Evolutionary conservation across 352 stramenopile species (phyloP), one percentile per base, ranked within the genome.

Genomic region (Phytophthora citricola): DNA sequence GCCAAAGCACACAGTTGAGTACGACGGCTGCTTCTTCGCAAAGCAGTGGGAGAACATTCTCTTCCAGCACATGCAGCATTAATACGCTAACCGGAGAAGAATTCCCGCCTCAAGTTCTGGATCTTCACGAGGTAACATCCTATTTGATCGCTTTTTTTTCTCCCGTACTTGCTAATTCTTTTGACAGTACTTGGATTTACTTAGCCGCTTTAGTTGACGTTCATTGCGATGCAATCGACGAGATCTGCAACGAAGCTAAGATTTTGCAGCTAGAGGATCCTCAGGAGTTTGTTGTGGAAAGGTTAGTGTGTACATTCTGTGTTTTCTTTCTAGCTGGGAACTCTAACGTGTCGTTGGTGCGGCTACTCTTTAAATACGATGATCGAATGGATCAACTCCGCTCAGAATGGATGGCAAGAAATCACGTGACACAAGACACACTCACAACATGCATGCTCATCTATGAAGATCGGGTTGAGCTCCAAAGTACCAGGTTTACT

Each of bases 361-460:
- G 17, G 17, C 4, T 5, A 29, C n/a, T 36, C 4, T 38, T 34
- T 22, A 66, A 49, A 66, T 67, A 67, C 26, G 34, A 67, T 7
- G 34, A 56, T 12, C 59, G 43, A 10, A 46, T 61, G 49, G 24
- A 34, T 36, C 50, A 55, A 26, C 29, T 67, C 40, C 59, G 51
- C 1, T 49, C 51, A 8, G 43, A 44, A n/a, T 67, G 59, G 59
- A 22, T 67, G n/a, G 32, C 34, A 11, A 61, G 27, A 24, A 54
- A 61, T 32, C 49, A 12, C 39, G 41, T 67, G n/a, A 57, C 59
- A n/a, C 59, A 67, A 51, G 59, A 67, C 24, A 61, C 36, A 22
- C 50, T 67, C 44, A 67, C 50, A 20, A 67, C 36, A 14, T 67
- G 49, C 41, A 67, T 67, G 59, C 36, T 67, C 22, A 43, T 67